Evolutionary conservation across 257 asterid species (phyloP).

Genomic region (Petunia axillaris): DNA sequence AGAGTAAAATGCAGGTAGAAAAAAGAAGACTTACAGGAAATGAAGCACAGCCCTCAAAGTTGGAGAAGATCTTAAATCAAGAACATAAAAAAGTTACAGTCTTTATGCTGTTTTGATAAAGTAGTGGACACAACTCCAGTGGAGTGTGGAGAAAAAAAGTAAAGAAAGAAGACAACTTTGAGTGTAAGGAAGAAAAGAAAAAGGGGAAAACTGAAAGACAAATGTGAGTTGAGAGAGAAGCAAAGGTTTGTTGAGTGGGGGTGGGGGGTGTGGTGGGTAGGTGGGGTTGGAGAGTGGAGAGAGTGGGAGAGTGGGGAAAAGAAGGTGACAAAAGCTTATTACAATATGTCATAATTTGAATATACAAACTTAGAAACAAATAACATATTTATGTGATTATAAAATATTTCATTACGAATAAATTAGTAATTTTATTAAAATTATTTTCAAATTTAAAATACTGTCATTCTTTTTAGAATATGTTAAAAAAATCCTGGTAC

Average conservation of each 20-base stretch:
- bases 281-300: no score
- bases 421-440: no score
- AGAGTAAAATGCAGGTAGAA: slow-evolving; percentile 25
- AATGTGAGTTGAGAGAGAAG: slow-evolving; percentile 10
- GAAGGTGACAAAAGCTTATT: no score
- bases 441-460: no score
- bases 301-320: no score
- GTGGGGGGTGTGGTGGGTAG: not conserved
- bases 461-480: no score
- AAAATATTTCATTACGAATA: no score
- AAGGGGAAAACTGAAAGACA: not conserved
- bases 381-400: no score
- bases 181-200: slow-evolving; percentile 35
- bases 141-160: not conserved
- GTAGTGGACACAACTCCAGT: slow-evolving; percentile 19
- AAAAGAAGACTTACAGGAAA: slow-evolving; percentile 46
- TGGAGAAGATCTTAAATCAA: slow-evolving; percentile 24
- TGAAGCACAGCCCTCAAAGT: slow-evolving; percentile 39
- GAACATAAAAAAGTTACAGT: not conserved
- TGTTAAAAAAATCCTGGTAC: no score
- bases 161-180: slow-evolving; percentile 18
- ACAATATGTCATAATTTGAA: no score
- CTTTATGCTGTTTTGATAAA: not conserved
- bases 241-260: not conserved
- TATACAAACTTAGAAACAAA: no score